Evolutionary conservation across 805 yeast species (phyloP).

Genomic region (Debaryomyces castellii): DNA sequence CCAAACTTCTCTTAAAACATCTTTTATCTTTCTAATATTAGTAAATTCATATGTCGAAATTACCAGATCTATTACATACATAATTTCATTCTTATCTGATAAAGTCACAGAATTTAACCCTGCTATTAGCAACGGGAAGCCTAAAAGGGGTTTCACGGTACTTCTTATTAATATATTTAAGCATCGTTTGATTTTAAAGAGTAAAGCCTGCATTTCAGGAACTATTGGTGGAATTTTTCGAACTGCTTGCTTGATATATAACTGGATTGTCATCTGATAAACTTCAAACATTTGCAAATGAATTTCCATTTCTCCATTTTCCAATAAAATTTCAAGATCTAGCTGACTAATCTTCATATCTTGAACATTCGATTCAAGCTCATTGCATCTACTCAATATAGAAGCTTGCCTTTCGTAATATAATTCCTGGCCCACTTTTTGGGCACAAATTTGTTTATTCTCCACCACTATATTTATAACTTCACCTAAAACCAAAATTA

Average conservation of each 20-base stretch:
- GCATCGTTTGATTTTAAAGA: slow-evolving; percentile 4
- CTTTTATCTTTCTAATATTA: slow-evolving; percentile 34
- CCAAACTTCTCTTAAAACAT: slow-evolving; percentile 40
- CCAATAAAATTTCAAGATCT: slow-evolving; percentile 4
- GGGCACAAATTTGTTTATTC: slow-evolving; percentile 11
- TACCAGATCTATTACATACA: background rate
- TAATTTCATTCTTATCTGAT: slow-evolving; percentile 2
- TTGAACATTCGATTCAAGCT: slow-evolving; percentile 2
- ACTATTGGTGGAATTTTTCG: slow-evolving; percentile 11
- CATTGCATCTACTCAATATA: slow-evolving; percentile 10
- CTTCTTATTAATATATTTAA: slow-evolving; percentile 5
- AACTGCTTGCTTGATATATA: slow-evolving; percentile 5
- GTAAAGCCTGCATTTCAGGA: slow-evolving; percentile 11
- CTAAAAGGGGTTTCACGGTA: slow-evolving; percentile 17
- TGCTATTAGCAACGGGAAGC: slow-evolving; percentile 40
- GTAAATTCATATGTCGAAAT: slow-evolving; percentile 25
- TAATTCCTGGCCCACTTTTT: background rate
- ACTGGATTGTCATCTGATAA: slow-evolving; percentile 6
- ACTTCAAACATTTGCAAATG: slow-evolving; percentile 9
- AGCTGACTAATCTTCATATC: background rate
- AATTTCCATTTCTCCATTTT: slow-evolving; percentile 4
- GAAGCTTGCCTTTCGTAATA: slow-evolving; percentile 12
- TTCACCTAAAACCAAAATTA: slow-evolving; percentile 18
- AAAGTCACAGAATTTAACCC: slow-evolving; percentile 27
- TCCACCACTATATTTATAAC: slow-evolving; percentile 16